Evolutionary conservation across 2,329 filamentous ascomycete genomes (phyloP), one percentile per base, ranked within the genome.

Genomic region (Fusarium chuoi): DNA sequence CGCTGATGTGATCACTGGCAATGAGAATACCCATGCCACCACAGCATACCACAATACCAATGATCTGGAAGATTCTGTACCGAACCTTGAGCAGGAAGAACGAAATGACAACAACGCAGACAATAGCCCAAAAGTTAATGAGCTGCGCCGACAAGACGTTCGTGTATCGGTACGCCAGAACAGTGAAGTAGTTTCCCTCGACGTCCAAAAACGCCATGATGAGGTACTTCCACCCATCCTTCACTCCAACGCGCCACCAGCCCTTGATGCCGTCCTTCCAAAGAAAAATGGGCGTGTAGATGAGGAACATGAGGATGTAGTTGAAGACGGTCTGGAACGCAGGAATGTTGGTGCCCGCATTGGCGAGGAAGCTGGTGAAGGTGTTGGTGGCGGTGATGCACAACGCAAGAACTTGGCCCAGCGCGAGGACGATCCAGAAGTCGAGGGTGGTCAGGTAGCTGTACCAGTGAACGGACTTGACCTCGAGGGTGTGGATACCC

Each of bases 101-200:
- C 35, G 94, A 98, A 74, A 98, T 85, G 70, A 93, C 80, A 26
- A 98, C 94, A 28, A 99, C 96, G 71, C 96, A 91, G 57, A 97
- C 94, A 76, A 99, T 98, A 77, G 95, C 94, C 96, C 96, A 98
- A 85, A 98, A 98, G 87, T 98, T 98, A 85, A 99, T 94, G 59
- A 99, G 89, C 87, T 98, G 95, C 22, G 95, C 95, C 26, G 93
- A 96, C 55, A 98, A 88, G 77, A 98, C 92, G 79, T 95, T 98
- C 62, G 96, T 98, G 86, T 97, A 91, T 68, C 93, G 89, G 85
- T 98, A 99, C 10, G 96, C 96, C 56, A 98, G 88, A 57, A 99
- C 96, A 78, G 95, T 95, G 81, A 98, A 98, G 87, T 98, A 99
- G 85, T 99, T 99, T 70, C 96, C 96, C 84, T 98, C 90, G 56